Base-by-base conservation (phyloP, 202 grass and related monocot genomes). In the Bolboschoenoplectus hybrid region DNA sequence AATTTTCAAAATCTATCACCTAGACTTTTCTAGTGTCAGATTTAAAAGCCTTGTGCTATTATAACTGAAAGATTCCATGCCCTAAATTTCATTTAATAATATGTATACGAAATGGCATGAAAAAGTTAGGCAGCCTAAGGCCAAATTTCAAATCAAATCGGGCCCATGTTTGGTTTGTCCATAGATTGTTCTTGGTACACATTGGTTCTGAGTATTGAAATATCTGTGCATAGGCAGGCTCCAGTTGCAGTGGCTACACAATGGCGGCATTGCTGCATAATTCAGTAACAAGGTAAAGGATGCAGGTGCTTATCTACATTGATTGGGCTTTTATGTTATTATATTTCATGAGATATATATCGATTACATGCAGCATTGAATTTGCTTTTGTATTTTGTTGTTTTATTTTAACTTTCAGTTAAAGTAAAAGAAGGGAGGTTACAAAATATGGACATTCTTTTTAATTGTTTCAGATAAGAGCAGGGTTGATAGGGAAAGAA, bases 351-450 rank as follows among this genome's bases (percentile, higher is more conserved):
- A 26, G 26, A 26, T 67, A 67, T 14, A 40, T 67, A 67, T 36
- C 14, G 11, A 6, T 67, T 67, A 40, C 35, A 40, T 14, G 35
- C 5, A 14, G 12, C 65, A 67, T 14, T 67, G 36, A 67, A 39
- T 67, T 67, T 67, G 5, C 65, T 67, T 40, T 67, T 67, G 35
- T 67, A 40, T 40, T 67, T 67, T 67, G 36, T 40, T 67, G 65
- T 36, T 67, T 41, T 40, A 40, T 26, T 26, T 26, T 26, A 26
- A 26, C 26, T 26, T 26, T 26, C 26, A 26, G 26, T 26, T 40
- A 16, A 67, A 67, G 65, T 35, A 67, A 63, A 34, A 7, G 1
- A 63, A 63, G 10, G 34, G 9, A 39, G 35, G 65, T 67, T 67
- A 40, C 36, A 1, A 16, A 40, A 40, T 5, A 67, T 16, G 35